Percentiles rank a stretch among this genome's conserved stretches.
Evolutionary conservation across 2,329 filamentous ascomycete genomes (phyloP).

Genomic region (Trichoderma hamatum): DNA sequence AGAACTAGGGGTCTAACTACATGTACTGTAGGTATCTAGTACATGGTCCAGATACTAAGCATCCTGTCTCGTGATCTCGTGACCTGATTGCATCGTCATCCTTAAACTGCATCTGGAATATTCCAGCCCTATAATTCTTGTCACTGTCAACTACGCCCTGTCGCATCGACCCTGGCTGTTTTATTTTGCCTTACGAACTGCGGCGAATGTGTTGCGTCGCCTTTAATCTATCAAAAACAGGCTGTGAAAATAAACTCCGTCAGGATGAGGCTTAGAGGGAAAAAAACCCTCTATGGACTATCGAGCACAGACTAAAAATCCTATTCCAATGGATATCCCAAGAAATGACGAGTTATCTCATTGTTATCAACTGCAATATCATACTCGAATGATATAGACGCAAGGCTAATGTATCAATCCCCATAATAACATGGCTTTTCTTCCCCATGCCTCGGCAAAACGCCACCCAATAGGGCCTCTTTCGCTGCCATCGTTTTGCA

Average conservation of each 20-base stretch:
- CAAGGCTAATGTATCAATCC: neutral
- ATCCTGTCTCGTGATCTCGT: no score
- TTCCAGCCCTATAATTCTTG: neutral
- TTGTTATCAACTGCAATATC: neutral
- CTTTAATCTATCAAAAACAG: neutral
- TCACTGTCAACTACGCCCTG: neutral
- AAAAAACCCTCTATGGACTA: neutral
- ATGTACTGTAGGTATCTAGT: no score
- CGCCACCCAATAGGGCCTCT: slow-evolving; percentile 9
- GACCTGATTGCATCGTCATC: no score
- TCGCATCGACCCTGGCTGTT: neutral
- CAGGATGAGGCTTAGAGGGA: neutral
- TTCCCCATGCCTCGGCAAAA: neutral
- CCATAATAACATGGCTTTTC: neutral
- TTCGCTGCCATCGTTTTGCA: neutral
- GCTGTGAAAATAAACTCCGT: neutral
- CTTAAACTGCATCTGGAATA: neutral
- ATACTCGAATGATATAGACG: neutral
- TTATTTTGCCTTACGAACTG: neutral
- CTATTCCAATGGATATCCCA: neutral
- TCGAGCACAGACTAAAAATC: neutral
- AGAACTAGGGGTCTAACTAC: no score
- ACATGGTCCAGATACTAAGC: no score
- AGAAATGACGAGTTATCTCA: neutral
- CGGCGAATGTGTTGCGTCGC: neutral